A percentile compares a stretch with the other conserved stretches of the same genome.
phyloP scores from a whole-genome alignment of 306 rosid genomes.

The Lupinus albus region DNA sequence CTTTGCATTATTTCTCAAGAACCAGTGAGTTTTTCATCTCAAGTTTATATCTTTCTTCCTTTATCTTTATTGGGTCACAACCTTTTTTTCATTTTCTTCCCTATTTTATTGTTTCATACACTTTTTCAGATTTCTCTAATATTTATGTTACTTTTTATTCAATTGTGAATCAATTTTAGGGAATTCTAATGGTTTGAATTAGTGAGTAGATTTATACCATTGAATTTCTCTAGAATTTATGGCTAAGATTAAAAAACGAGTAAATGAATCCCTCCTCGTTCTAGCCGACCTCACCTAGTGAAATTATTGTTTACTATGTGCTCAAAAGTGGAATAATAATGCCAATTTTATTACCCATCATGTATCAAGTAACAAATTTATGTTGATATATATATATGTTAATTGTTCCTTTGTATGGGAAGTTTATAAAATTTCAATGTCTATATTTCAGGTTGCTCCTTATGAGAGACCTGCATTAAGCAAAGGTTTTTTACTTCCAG shows the following conservation, averaged over 20 bases:
- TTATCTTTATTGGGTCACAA: not conserved
- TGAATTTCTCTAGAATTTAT: no score
- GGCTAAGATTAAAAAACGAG: no score
- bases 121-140: not conserved
- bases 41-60: not conserved
- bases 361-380: not conserved
- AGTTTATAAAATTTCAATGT: conserved; percentile 33
- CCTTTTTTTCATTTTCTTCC: not conserved
- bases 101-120: not conserved
- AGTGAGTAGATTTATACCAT: no score
- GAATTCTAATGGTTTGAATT: no score
- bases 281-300: no score
- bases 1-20: conserved; percentile 97
- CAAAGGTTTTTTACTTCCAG: conserved; percentile 95
- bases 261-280: no score
- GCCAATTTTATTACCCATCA: not conserved
- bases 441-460: conserved; percentile 81
- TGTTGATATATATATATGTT: not conserved
- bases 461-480: conserved; percentile 99
- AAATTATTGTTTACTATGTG: not conserved
- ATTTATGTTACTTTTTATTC: no score
- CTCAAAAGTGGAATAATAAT: not conserved
- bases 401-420: not conserved
- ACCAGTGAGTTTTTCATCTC: conserved; percentile 51
- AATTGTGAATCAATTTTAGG: no score